phyloP scores from a whole-genome alignment of 345 rosid genomes.

The rapeseed (Brassica napus) region Da-Ae NC_063434.1:10110501-10111000 shows the following conservation, averaged over 20 bases:
- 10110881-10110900: constrained; percentile 56
- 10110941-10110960: constrained; percentile 64
- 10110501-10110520: constrained; percentile 83
- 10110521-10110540: constrained; percentile 93
- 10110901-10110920: constrained; percentile 64
- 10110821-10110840: constrained; percentile 42
- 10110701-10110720: constrained; percentile 61
- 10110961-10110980: constrained; percentile 65
- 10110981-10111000: constrained; percentile 58
- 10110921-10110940: constrained; percentile 60
- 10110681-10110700: constrained; percentile 64
- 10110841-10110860: constrained; percentile 32
- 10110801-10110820: constrained; percentile 51
- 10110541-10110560: constrained; percentile 98
- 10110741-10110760: constrained; percentile 80
- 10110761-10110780: constrained; percentile 47
- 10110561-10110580: constrained; percentile 98
- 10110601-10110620: constrained; percentile 87
- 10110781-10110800: constrained; percentile 69
- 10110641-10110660: constrained; percentile 62
- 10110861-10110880: constrained; percentile 37
- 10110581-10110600: constrained; percentile 91
- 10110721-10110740: constrained; percentile 88
- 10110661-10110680: constrained; percentile 56
- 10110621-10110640: constrained; percentile 83